Evolutionary conservation across 257 asterid species (phyloP).

Genomic region (Eustoma russellianum): DNA sequence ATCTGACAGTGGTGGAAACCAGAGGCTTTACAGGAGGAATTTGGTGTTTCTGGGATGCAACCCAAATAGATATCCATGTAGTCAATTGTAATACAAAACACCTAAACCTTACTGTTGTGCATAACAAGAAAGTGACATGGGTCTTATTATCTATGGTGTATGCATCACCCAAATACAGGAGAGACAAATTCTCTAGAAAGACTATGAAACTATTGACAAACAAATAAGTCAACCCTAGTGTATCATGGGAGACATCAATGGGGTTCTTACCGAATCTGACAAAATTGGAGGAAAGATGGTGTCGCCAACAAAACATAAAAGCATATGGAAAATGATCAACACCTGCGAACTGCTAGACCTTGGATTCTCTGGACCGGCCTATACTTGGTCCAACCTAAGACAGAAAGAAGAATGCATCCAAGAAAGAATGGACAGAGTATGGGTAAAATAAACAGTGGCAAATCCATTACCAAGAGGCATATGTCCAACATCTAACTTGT

Average conservation of each 20-base stretch:
- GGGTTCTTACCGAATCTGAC: neutral
- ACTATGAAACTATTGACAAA: too few relatives aligned
- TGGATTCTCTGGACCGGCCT: too few relatives aligned
- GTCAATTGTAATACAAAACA: too few relatives aligned
- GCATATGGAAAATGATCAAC: neutral
- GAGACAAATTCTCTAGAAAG: neutral
- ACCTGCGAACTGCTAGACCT: too few relatives aligned
- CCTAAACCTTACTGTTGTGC: neutral
- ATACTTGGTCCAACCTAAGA: too few relatives aligned
- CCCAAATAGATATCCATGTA: too few relatives aligned
- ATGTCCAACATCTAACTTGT: neutral
- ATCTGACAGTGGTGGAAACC: too few relatives aligned
- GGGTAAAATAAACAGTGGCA: too few relatives aligned
- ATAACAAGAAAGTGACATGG: neutral
- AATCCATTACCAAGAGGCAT: neutral
- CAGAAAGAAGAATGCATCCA: too few relatives aligned
- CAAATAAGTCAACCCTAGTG: neutral
- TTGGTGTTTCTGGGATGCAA: neutral
- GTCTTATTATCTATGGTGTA: neutral
- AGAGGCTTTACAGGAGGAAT: neutral
- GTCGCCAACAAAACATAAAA: too few relatives aligned
- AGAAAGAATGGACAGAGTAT: too few relatives aligned
- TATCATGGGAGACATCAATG: neutral
- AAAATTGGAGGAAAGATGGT: too few relatives aligned
- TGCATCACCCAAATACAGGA: neutral